phyloP scores from a whole-genome alignment of 139 green algal species.

The Diplosphaera chodatii region DNA sequence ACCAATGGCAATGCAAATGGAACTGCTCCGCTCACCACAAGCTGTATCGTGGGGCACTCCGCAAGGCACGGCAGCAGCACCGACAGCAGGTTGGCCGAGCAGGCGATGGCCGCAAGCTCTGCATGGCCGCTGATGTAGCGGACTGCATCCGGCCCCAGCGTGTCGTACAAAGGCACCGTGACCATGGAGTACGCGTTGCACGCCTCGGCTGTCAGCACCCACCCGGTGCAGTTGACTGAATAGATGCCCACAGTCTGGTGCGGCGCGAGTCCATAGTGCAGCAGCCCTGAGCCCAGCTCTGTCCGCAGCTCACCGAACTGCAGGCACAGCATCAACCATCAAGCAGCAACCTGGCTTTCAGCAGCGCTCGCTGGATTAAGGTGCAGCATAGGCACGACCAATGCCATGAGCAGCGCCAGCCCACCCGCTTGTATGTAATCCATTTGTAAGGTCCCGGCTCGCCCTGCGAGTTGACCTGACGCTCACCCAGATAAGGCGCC shows the following conservation, averaged over 20 bases:
- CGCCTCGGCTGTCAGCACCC: constrained; percentile 83
- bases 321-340: too few relatives aligned
- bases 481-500: constrained; percentile 40
- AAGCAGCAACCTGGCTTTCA: too few relatives aligned
- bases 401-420: too few relatives aligned
- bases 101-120: constrained; percentile 76
- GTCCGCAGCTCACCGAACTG: constrained; percentile 61
- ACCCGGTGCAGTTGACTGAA: constrained; percentile 78
- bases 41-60: constrained; percentile 63
- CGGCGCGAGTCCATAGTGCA: constrained; percentile 72
- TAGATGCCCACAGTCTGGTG: constrained; percentile 80
- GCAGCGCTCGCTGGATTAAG: too few relatives aligned
- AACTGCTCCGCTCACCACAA: constrained; percentile 77
- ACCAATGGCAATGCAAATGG: too few relatives aligned
- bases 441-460: constrained; percentile 50
- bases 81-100: constrained; percentile 55
- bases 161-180: constrained; percentile 97
- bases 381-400: too few relatives aligned
- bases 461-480: constrained; percentile 20
- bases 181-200: constrained; percentile 80
- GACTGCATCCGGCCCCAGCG: constrained; percentile 87
- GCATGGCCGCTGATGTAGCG: constrained; percentile 93
- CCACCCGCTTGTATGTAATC: constrained; percentile 53
- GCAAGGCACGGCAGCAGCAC: constrained; percentile 65
- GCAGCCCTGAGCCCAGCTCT: constrained; percentile 81